Conservation (phyloP, 345 rosid species). For the Reutealis trisperma region DNA sequence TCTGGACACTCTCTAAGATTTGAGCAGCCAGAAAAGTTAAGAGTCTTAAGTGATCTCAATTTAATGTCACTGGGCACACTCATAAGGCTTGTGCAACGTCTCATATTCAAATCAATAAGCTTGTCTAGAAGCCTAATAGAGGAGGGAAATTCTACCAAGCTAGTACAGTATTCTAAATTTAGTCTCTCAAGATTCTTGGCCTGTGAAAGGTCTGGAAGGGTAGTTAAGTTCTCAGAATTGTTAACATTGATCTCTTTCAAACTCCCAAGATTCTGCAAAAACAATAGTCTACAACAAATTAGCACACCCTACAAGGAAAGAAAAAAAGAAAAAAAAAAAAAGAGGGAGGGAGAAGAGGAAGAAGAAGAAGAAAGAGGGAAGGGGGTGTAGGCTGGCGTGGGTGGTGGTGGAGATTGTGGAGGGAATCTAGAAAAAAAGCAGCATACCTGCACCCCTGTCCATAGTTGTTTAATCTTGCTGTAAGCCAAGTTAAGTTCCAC, state of each 20-base stretch:
- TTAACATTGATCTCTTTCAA: constrained; percentile 1
- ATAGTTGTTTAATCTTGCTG: neutral
- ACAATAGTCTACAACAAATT: neutral
- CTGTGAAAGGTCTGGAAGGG: constrained; percentile 1
- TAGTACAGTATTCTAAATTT: neutral
- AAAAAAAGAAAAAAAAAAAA: no score
- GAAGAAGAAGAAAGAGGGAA: neutral
- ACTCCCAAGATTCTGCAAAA: constrained; percentile 3
- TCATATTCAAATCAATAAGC: neutral
- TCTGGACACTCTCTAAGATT: constrained; percentile 1
- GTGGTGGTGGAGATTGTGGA: no score
- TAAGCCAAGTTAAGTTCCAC: constrained; percentile 1
- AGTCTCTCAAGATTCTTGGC: constrained; percentile 12
- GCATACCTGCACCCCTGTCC: constrained; percentile 10
- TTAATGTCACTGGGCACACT: neutral
- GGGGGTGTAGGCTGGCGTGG: no score
- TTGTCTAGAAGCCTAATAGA: neutral
- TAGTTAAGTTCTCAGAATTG: neutral
- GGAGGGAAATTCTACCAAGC: neutral
- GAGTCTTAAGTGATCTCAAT: constrained; percentile 1
- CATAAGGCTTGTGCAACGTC: neutral
- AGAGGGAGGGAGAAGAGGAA: no score
- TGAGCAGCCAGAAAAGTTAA: constrained; percentile 15
- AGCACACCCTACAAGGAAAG: neutral
- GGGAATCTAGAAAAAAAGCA: no score